A percentile compares a stretch with the other conserved stretches of the same genome.
Conservation (phyloP, 768 basidiomycete species). For the Wakefieldia striispora region DNA sequence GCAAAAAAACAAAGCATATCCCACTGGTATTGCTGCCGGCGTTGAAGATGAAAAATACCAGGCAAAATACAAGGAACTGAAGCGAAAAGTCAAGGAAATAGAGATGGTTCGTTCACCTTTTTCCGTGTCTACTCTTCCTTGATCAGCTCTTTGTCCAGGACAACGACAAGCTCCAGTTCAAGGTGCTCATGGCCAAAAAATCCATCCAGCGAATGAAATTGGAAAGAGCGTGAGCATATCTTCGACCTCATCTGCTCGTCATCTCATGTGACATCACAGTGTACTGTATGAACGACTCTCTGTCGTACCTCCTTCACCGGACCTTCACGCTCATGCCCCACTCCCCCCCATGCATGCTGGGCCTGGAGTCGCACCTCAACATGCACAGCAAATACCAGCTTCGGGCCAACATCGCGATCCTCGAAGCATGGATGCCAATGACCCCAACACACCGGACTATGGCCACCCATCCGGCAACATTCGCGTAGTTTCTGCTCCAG, state of each 20-base stretch:
- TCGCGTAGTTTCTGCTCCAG: slow-evolving; percentile 44
- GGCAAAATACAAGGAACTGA: slow-evolving; percentile 84
- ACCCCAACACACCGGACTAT: slow-evolving; percentile 51
- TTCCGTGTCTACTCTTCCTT: slow-evolving; percentile 2
- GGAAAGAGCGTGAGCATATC: slow-evolving; percentile 74
- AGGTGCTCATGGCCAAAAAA: slow-evolving; percentile 74
- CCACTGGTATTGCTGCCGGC: slow-evolving; percentile 69
- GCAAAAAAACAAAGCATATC: slow-evolving; percentile 48
- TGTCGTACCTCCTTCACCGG: slow-evolving; percentile 55
- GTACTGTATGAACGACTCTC: slow-evolving; percentile 79
- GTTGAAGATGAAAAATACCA: slow-evolving; percentile 87
- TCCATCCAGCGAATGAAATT: slow-evolving; percentile 85
- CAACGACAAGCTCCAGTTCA: slow-evolving; percentile 85
- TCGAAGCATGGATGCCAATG: slow-evolving; percentile 45
- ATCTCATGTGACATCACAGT: slow-evolving; percentile 37
- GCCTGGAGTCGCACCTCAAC: slow-evolving; percentile 38
- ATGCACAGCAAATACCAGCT: slow-evolving; percentile 19
- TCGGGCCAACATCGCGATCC: slow-evolving; percentile 33
- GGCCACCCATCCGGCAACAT: slow-evolving; percentile 46
- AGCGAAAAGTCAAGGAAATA: slow-evolving; percentile 85
- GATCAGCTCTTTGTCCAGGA: slow-evolving; percentile 47
- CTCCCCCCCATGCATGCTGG: slow-evolving; percentile 34
- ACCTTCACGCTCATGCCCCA: slow-evolving; percentile 39
- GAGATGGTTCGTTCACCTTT: slow-evolving; percentile 56
- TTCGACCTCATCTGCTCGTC: slow-evolving; percentile 17